A percentile compares a stretch with the other conserved stretches of the same genome.
These are phyloP conservation scores for Apium graveolens DNA, from an alignment of 129 eudicot genomes.

Conservation along the genomic window DNA sequence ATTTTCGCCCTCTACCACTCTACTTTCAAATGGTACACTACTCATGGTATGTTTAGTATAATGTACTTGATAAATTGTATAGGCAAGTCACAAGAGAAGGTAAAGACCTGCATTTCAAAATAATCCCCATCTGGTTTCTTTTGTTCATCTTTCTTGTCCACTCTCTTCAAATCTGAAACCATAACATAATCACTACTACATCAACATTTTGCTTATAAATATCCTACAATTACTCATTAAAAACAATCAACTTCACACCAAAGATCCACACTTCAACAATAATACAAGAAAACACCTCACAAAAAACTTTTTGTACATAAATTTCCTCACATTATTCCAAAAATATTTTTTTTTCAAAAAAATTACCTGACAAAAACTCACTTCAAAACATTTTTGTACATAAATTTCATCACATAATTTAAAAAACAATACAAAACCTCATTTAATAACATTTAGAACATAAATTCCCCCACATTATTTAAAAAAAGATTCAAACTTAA, in stretches of 20 bases:
- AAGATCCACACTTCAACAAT: not conserved
- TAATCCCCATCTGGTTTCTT: conserved; percentile 62
- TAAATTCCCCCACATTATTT: not conserved
- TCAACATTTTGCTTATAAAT: not conserved
- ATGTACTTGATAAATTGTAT: not conserved
- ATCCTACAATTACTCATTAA: not conserved
- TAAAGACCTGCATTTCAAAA: conserved; percentile 81
- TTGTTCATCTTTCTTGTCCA: conserved; percentile 45
- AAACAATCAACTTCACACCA: not conserved
- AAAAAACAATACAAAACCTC: conserved; percentile 10
- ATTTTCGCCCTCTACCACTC: not conserved
- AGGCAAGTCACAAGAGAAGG: not conserved
- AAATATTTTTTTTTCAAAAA: not conserved
- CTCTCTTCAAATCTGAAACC: conserved; percentile 58
- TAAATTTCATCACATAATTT: not conserved
- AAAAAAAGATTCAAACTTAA: not conserved
- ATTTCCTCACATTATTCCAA: not conserved
- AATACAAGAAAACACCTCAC: conserved; percentile 21
- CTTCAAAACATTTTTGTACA: conserved; percentile 9
- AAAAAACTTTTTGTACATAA: not conserved
- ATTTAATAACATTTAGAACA: conserved; percentile 14
- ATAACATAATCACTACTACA: not conserved
- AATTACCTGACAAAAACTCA: conserved; percentile 13
- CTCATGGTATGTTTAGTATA: not conserved
- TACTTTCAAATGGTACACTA: not conserved